Base-by-base conservation (phyloP, 2,329 filamentous ascomycete species). In the Colletotrichum truncatum region DNA sequence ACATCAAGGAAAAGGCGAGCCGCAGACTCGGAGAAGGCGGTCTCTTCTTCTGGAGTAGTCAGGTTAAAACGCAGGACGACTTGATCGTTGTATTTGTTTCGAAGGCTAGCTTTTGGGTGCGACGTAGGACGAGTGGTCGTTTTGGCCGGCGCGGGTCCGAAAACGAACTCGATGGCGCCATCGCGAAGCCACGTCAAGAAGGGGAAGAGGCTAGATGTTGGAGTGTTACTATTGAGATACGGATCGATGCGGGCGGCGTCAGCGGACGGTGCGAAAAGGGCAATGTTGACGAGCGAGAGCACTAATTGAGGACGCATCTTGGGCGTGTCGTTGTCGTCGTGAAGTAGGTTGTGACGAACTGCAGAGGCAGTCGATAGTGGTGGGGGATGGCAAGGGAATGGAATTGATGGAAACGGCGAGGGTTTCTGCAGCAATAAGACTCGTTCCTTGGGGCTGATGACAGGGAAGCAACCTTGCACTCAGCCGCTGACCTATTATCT, bases 61-160 rank as follows among this genome's bases (percentile, higher is more conserved):
- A 98, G 81, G 73, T 91, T 93, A 84, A 98, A 98, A 38, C 96
- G 90, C 68, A 98, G 81, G 14, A 99, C 93, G n/a, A 97, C 85
- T 77, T 98, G 90, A 67, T 91, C 87, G 67, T 89, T 88, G 75
- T 97, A 97, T 68, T 81, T 80, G 25, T 74, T 80, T 21, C 80
- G 75, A 26, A 81, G 97, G 67, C 80, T 80, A 26, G 74, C 79
- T 26, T 80, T 75, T 26, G 81, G 68, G 26, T 69, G 75, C 64
- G 72, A 69, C 73, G 65, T 68, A 57, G 71, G 39, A 26, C 30
- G 59, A 62, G 64, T 71, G 48, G 72, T 76, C 41, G 71, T 66
- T 55, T 76, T 77, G 30, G 72, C 74, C 2, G 77, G 76, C 69
- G 80, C 79, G 6, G 77, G 75, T 11, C 85, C 83, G 63, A 87